Percentiles rank a stretch among this genome's conserved stretches.
Evolutionary conservation across 306 rosid species (phyloP).

Genomic region (Comarum palustre): DNA sequence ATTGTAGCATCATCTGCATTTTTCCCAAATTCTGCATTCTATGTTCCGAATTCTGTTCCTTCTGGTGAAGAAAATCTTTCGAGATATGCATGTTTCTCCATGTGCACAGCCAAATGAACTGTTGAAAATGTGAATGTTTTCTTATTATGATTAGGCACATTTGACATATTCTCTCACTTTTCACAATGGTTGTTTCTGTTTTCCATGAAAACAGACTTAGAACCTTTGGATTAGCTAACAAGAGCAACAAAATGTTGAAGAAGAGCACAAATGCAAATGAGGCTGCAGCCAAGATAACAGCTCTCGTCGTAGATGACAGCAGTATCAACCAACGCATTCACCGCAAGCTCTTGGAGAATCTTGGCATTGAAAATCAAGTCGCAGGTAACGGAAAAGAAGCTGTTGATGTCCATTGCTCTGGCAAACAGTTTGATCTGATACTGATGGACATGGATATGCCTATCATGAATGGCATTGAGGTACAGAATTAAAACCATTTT

Average conservation of each 20-base stretch:
- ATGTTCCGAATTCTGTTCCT: not conserved
- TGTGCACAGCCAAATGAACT: not conserved
- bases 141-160: not conserved
- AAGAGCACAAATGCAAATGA: constrained; percentile 14
- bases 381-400: constrained; percentile 78
- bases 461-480: constrained; percentile 84
- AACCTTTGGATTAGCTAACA: not conserved
- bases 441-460: constrained; percentile 94
- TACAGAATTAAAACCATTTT: not conserved
- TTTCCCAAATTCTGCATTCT: not conserved
- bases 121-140: not conserved
- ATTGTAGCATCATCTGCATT: not conserved
- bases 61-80: not conserved
- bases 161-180: constrained; percentile 1
- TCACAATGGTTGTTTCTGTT: constrained; percentile 1
- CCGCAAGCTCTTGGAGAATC: constrained; percentile 36
- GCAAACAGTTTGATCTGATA: constrained; percentile 65
- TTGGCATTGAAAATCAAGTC: constrained; percentile 49
- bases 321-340: constrained; percentile 44
- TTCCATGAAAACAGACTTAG: not conserved
- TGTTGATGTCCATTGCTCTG: constrained; percentile 51
- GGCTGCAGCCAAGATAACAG: constrained; percentile 33
- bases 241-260: constrained; percentile 15
- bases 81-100: not conserved
- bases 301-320: constrained; percentile 73